These are phyloP conservation scores for Piromyces sp. DNA, from an alignment of 192 early-diverging fungal species.

Conservation along the genomic window DNA sequence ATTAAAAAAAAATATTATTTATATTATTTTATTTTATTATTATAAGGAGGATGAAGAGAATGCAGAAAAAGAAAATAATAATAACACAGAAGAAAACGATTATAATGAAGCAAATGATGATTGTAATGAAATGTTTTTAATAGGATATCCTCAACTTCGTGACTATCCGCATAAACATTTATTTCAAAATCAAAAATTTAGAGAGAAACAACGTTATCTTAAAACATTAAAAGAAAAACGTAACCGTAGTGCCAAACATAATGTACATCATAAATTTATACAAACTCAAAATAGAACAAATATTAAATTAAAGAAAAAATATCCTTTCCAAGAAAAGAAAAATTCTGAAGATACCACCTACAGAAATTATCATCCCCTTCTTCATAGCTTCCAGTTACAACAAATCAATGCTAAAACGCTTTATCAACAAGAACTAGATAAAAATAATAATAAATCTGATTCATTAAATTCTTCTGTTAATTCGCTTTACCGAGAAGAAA, in stretches of 20 bases:
- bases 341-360: not conserved
- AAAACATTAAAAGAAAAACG: not conserved
- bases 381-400: not conserved
- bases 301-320: not conserved
- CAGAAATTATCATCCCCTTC: not conserved
- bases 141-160: not conserved
- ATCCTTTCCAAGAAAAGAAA: not conserved
- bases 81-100: not conserved
- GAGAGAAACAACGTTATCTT: not conserved
- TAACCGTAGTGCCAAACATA: not conserved
- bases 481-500: not conserved
- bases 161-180: not conserved
- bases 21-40: no score
- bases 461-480: not conserved
- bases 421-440: not conserved
- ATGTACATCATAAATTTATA: not conserved
- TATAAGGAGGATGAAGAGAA: not conserved
- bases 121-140: not conserved
- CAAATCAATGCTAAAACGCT: not conserved
- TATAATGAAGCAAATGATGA: not conserved
- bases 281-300: not conserved
- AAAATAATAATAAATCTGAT: not conserved
- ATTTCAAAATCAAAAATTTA: not conserved
- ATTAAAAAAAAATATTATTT: no score
- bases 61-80: not conserved